Base-by-base conservation (phyloP, 306 rosid genomes). In the Trifolium fragiferum region DNA sequence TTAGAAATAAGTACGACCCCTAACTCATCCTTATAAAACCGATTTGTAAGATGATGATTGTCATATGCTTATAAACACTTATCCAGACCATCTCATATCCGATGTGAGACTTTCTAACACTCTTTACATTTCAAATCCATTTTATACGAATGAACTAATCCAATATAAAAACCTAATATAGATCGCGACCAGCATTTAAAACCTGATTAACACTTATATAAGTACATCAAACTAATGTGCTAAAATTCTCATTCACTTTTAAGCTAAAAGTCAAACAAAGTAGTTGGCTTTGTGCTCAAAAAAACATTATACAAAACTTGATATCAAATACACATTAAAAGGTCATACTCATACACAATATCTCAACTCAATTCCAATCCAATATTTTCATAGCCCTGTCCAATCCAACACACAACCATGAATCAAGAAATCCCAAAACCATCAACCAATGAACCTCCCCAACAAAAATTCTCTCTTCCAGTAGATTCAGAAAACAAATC, bases 401-500 rank as follows among this genome's bases (percentile, higher is more conserved):
- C 15, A 62, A 61, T 61, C 66, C 2, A 38, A 54, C 59, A 5
- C 19, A 8, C 19, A 69, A 63, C 3, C 47, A 88, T 86, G 89
- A 90, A 86, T 51, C 53, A 80, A 37, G 90, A 85, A 68, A 66
- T 68, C 16, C 81, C 85, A 40, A 47, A 16, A 23, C 35, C 55
- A 64, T 38, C 76, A 47, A 68, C 55, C 15, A 78, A 35, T 25
- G 87, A 83, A 61, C 44, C 85, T 30, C 75, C 75, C 7, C 41
- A 37, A 13, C 80, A 81, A 4, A 82, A 82, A 5, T 93, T 87
- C 55, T 38, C 84, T 40, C 74, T 93, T 10, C 89, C 94, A 0
- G 92, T 93, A 67, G 98, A 93, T 64, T 89, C 94, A 1, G 98
- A 93, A 59, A 75, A 93, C 87, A 93, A 91, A 78, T 81, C 98